A percentile compares a stretch with the other conserved stretches of the same genome.
phyloP scores from a whole-genome alignment of 2,329 filamentous ascomycete species.

The Alternaria ethzedia region DNA sequence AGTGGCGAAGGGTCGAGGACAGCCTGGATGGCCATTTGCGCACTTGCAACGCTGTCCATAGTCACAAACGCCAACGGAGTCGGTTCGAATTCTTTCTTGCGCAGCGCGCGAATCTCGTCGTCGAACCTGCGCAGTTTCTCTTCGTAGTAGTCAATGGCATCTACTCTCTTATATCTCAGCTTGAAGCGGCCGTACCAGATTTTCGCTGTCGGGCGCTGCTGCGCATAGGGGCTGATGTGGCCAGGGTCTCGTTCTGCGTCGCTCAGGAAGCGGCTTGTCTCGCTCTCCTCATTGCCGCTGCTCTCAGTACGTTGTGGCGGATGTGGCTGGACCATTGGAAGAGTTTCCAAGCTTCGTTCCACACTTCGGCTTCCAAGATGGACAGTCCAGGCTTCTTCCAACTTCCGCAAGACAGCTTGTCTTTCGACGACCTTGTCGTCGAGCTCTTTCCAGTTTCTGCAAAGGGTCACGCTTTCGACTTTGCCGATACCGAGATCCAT shows the following conservation, averaged over 20 bases:
- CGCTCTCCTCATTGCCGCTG: conserved; percentile 53
- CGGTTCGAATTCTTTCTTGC: conserved; percentile 76
- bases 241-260: conserved; percentile 46
- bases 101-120: conserved; percentile 71
- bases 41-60: conserved; percentile 91
- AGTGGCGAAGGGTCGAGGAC: conserved; percentile 89
- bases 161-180: conserved; percentile 73
- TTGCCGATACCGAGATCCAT: conserved; percentile 88
- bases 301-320: conserved; percentile 42
- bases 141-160: conserved; percentile 94
- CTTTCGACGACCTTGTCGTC: conserved; percentile 76
- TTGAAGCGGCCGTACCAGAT: conserved; percentile 81
- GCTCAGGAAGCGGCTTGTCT: conserved; percentile 67
- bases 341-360: conserved; percentile 55
- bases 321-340: conserved; percentile 59
- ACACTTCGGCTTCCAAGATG: conserved; percentile 67
- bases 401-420: conserved; percentile 67
- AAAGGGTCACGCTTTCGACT: conserved; percentile 86
- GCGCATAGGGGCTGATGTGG: conserved; percentile 54
- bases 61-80: conserved; percentile 93
- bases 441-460: conserved; percentile 82
- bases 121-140: conserved; percentile 82
- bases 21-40: conserved; percentile 95
- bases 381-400: conserved; percentile 85
- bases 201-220: conserved; percentile 69